Evolutionary conservation across 2,329 filamentous ascomycete species (phyloP), one percentile per base, ranked within the genome.

Genomic region (Fusarium liriodendri): DNA sequence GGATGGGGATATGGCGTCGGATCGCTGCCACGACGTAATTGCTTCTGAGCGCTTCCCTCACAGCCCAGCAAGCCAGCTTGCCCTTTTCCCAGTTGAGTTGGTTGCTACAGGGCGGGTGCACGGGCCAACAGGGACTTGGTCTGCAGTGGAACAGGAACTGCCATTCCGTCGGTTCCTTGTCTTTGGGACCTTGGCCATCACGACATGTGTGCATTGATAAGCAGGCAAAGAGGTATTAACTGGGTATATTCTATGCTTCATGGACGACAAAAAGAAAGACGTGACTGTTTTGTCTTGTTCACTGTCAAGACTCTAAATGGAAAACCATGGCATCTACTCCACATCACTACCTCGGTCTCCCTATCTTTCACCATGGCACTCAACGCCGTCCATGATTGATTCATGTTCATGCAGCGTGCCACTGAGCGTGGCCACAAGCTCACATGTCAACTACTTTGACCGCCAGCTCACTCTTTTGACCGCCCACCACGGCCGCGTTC

Each of bases 21-120:
- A 37, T 50, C 27, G 40, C 52, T 58, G 47, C 42, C 61, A 75
- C 70, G 72, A 75, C 72, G 72, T 74, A 74, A 75, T 75, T 75
- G 72, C 72, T 75, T 73, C 70, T 66, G 64, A 52, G 25, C 25
- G 47, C 47, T 45, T 29, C 33, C 16, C n/a, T 57, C 52, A 32
- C 29, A 32, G 29, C 29, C 29, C 29, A 32, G 29, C 29, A 32
- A 27, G 25, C 62, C 64, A 67, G 37, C 38, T 58, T 73, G 47
- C 72, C 62, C 69, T 66, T 67, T 75, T 74, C 72, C 72, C 71
- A 73, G 69, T 64, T 64, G 16, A 38, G 40, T 45, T 45, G 70
- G 63, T 70, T 73, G 66, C 63, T 75, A 62, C 64, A 73, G 35
- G 35, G 32, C 54, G 40, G 32, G 66, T 6, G 70, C 72, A 75